Evolutionary conservation across 1,284 basidiomycete species (phyloP), one percentile per base, ranked within the genome.

Genomic region (Coriolopsis trogii): DNA sequence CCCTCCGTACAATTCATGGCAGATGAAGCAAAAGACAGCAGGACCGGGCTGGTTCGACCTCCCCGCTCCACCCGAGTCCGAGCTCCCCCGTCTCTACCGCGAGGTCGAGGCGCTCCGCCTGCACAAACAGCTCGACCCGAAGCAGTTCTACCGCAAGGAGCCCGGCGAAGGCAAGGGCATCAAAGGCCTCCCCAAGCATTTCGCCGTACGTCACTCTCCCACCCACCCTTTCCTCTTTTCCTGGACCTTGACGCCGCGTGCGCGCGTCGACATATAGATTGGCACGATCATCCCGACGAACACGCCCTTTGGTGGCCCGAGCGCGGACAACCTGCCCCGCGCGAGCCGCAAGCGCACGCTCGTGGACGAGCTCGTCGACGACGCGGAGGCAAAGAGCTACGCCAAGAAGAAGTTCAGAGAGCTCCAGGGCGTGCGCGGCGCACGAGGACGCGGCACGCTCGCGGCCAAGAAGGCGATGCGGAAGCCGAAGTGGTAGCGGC

Each of bases 401-500:
- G 91, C 95, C 33, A 98, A 98, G 76, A 86, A 87, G 74, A 98
- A 98, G 75, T 98, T 95, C 70, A 82, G 82, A 54, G 93, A 96
- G 58, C 70, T 97, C 51, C 91, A 95, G 70, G 67, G 70, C 24
- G 81, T 82, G 53, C 80, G 87, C 60, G 88, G 85, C 48, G 84
- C 85, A 38, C 85, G 78, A 65, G 93, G 92, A 9, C 79, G 82
- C 55, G 88, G 87, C 46, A 93, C 89, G 8, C 74, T 91, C 12
- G 81, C 79, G 53, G 82, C 82, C 58, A 91, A 84, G 73, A 80
- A 82, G 56, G 80, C 80, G 12, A 65, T 76, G 53, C 77, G 85
- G 59, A 82, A 78, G 59, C 73, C 73, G 37, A 91, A 90, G 70
- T 91, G 88, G 88, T 91, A 72, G 74, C 56, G 18, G 10, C 15